Percentiles rank a stretch among this genome's conserved stretches.
Evolutionary conservation across 495 filamentous ascomycete genomes (phyloP).

Genomic region (Tuber magnatum): DNA sequence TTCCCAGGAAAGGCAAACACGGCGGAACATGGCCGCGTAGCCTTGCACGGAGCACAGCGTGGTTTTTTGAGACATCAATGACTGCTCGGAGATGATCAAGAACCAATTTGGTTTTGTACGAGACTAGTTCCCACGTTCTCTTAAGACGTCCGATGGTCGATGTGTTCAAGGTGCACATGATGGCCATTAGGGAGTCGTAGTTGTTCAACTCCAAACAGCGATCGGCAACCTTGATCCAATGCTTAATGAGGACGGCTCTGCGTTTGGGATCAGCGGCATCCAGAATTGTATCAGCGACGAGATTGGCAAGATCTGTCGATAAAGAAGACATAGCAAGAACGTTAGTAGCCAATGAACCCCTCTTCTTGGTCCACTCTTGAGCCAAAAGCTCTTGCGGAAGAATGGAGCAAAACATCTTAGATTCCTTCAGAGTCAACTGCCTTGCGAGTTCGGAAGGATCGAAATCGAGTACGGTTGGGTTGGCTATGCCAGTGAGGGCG

Average conservation of each 20-base stretch:
- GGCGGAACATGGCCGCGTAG: slow-evolving; percentile 84
- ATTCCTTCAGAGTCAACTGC: slow-evolving; percentile 90
- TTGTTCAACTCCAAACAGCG: slow-evolving; percentile 85
- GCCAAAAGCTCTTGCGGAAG: slow-evolving; percentile 88
- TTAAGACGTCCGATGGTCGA: slow-evolving; percentile 87
- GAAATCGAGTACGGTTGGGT: slow-evolving; percentile 78
- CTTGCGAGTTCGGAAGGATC: slow-evolving; percentile 87
- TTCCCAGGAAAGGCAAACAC: slow-evolving; percentile 93
- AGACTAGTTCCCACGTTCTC: slow-evolving; percentile 88
- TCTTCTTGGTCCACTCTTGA: slow-evolving; percentile 85
- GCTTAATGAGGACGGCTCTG: slow-evolving; percentile 83
- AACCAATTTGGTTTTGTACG: slow-evolving; percentile 71
- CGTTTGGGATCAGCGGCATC: slow-evolving; percentile 81
- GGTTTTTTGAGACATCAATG: slow-evolving; percentile 84
- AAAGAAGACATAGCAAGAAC: slow-evolving; percentile 90
- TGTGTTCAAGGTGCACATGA: slow-evolving; percentile 85
- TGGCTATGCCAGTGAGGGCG: slow-evolving; percentile 63
- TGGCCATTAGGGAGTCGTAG: slow-evolving; percentile 94
- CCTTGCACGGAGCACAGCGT: slow-evolving; percentile 77
- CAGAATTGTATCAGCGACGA: slow-evolving; percentile 94
- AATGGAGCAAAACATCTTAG: slow-evolving; percentile 86
- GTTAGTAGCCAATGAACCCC: slow-evolving; percentile 71
- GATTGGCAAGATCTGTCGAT: slow-evolving; percentile 81
- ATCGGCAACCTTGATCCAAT: slow-evolving; percentile 94
- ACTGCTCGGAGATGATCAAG: slow-evolving; percentile 70